A percentile compares a stretch with the other conserved stretches of the same genome.
Conservation (phyloP, 768 basidiomycete genomes). For the Lyophyllum atratum region DNA sequence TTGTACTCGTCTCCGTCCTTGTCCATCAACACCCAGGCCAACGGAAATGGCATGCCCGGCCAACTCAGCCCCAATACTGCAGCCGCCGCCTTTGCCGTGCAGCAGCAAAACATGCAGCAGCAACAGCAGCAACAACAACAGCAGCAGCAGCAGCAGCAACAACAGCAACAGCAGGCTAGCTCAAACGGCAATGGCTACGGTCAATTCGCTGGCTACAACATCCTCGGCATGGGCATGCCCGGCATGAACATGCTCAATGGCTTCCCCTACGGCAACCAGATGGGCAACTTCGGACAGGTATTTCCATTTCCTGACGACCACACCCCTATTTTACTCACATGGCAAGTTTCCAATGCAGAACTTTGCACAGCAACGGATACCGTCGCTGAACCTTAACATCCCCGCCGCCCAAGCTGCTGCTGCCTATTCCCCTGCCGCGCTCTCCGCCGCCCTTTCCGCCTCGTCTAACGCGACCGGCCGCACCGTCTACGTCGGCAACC, state of each 20-base stretch:
- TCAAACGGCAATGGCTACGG: constrained; percentile 54
- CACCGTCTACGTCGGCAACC: constrained; percentile 96
- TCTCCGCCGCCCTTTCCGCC: constrained; percentile 70
- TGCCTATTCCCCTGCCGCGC: constrained; percentile 77
- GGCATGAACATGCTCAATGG: constrained; percentile 70
- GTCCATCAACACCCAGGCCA: constrained; percentile 63
- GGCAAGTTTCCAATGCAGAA: constrained; percentile 34
- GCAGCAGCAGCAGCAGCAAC: constrained; percentile 48
- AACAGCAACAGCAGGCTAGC: constrained; percentile 38
- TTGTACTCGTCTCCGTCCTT: constrained; percentile 77
- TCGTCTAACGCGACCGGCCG: constrained; percentile 74
- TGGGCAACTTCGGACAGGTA: constrained; percentile 72
- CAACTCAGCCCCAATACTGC: constrained; percentile 74
- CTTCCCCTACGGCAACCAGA: constrained; percentile 73
- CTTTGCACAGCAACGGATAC: constrained; percentile 60
- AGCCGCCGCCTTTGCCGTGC: constrained; percentile 45
- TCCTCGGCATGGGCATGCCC: constrained; percentile 82
- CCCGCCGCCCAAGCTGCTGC: constrained; percentile 61
- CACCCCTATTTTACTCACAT: constrained; percentile 5
- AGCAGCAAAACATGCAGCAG: constrained; percentile 36
- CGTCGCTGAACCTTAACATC: constrained; percentile 67
- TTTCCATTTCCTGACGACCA: constrained; percentile 7
- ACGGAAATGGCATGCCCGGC: constrained; percentile 48
- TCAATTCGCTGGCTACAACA: constrained; percentile 68
- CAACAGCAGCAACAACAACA: constrained; percentile 45